Conservation (phyloP, 2,329 filamentous ascomycete genomes). For the Phaeosphaeria sp. region DNA sequence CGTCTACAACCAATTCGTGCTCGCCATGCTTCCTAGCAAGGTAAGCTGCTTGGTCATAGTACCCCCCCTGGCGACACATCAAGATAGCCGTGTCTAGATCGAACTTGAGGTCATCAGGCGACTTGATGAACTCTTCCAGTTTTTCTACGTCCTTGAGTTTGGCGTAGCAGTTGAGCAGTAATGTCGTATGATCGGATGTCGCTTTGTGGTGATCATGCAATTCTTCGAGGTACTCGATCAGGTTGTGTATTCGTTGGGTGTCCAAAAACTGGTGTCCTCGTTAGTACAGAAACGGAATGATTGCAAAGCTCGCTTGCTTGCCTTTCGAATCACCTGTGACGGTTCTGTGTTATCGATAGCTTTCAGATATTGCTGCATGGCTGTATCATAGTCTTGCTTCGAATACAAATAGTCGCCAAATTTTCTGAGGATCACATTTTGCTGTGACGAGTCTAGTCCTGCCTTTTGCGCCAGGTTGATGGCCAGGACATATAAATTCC, state of each 20-base stretch:
- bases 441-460: slow-evolving; percentile 78
- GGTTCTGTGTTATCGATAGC: slow-evolving; percentile 96
- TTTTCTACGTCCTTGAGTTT: slow-evolving; percentile 98
- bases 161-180: slow-evolving; percentile 95
- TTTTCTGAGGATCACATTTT: slow-evolving; percentile 89
- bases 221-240: slow-evolving; percentile 97
- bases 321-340: slow-evolving; percentile 93
- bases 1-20: slow-evolving; percentile 91
- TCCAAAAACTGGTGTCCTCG: slow-evolving; percentile 74
- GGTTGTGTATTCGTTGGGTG: slow-evolving; percentile 94
- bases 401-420: slow-evolving; percentile 96
- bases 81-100: slow-evolving; percentile 95
- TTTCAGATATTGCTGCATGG: slow-evolving; percentile 98
- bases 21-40: slow-evolving; percentile 93
- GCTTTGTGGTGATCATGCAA: slow-evolving; percentile 93
- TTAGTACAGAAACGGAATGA: slow-evolving; percentile 12
- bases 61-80: slow-evolving; percentile 97
- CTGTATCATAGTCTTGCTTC: slow-evolving; percentile 93
- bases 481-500: slow-evolving; percentile 89
- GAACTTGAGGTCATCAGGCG: slow-evolving; percentile 92
- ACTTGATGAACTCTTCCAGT: slow-evolving; percentile 95
- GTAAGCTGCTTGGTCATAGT: slow-evolving; percentile 95
- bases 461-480: slow-evolving; percentile 92
- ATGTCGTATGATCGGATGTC: slow-evolving; percentile 92
- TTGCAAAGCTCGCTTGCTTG: slow-evolving; percentile 37